phyloP scores from a whole-genome alignment of 2,329 filamentous ascomycete genomes.

The Aspergillus ruber region DNA sequence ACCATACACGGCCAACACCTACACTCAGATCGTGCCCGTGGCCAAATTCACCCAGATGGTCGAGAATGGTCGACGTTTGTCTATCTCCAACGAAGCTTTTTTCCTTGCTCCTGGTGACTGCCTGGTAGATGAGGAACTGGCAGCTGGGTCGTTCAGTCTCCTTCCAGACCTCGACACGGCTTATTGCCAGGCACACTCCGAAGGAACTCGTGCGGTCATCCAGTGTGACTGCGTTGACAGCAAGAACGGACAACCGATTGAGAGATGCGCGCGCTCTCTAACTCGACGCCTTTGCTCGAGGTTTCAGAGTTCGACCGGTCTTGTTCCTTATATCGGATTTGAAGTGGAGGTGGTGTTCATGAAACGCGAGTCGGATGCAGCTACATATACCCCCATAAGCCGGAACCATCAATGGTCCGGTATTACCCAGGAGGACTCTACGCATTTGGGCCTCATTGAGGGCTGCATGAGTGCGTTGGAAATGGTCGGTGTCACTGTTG shows the following conservation, averaged over 20 bases:
- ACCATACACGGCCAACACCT: background rate
- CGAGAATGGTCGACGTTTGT: background rate
- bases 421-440: conserved; percentile 51
- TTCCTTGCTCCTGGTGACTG: background rate
- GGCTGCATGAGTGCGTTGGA: conserved; percentile 9
- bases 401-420: conserved; percentile 59
- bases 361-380: conserved; percentile 12
- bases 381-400: conserved; percentile 38
- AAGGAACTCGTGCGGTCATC: background rate
- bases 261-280: conserved; percentile 2
- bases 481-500: conserved; percentile 12
- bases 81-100: background rate
- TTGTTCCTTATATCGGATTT: conserved; percentile 53
- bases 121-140: background rate
- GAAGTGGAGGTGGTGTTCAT: conserved; percentile 70
- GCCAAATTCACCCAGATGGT: background rate
- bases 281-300: background rate
- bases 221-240: background rate
- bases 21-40: background rate
- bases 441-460: conserved; percentile 36
- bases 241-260: background rate
- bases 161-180: background rate
- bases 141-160: background rate
- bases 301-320: conserved; percentile 5
- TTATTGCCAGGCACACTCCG: background rate